Percentiles rank a stretch among this genome's conserved stretches.
Evolutionary conservation across 163 green algal species (phyloP).

Genomic region (Smithsoniella earleae): DNA sequence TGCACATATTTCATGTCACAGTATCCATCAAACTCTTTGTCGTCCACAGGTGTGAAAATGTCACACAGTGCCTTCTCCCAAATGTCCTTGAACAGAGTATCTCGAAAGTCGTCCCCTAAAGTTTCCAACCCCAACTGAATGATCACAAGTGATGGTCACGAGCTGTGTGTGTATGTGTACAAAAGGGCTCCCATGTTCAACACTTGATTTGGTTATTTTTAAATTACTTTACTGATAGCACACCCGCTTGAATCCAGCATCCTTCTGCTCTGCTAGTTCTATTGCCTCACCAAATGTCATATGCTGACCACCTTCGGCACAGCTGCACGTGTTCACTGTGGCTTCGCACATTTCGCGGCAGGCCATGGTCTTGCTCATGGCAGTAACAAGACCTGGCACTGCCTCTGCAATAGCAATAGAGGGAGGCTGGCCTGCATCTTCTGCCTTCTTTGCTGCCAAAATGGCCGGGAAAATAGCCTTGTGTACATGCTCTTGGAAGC

Average conservation of each 20-base stretch:
- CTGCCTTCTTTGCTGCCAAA: neutral
- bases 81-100: slow-evolving; percentile 18
- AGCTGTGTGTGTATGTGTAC: too few species aligned
- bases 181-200: neutral
- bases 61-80: slow-evolving; percentile 27
- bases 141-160: too few species aligned
- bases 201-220: neutral
- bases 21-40: neutral
- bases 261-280: neutral
- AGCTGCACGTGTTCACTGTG: slow-evolving; percentile 8
- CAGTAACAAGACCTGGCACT: slow-evolving; percentile 31
- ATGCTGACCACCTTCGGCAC: neutral
- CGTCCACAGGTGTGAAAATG: slow-evolving; percentile 24
- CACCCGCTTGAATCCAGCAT: neutral
- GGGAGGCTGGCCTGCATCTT: neutral
- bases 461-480: slow-evolving; percentile 28
- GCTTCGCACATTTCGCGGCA: slow-evolving; percentile 39
- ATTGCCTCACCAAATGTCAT: slow-evolving; percentile 25
- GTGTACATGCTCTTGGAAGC: slow-evolving; percentile 18
- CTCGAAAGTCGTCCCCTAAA: slow-evolving; percentile 12
- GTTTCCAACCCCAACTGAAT: neutral
- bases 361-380: slow-evolving; percentile 33
- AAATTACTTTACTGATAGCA: neutral
- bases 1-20: neutral
- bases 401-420: slow-evolving; percentile 21